phyloP scores from a whole-genome alignment of 2,329 filamentous ascomycete genomes.

The Aspergillus felis region DNA sequence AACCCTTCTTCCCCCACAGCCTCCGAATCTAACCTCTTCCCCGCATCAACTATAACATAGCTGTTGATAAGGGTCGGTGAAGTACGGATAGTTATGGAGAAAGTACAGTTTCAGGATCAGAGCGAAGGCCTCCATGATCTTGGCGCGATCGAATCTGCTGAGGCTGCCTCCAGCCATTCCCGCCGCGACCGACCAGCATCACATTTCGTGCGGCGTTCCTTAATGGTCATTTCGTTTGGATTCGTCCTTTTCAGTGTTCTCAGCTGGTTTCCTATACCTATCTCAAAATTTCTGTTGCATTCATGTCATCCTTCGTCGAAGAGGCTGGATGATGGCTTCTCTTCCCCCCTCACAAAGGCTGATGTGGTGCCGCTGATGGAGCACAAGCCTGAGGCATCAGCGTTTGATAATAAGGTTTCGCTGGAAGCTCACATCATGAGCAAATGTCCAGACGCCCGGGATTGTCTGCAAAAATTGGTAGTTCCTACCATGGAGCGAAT shows the following conservation, averaged over 20 bases:
- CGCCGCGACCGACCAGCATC: neutral
- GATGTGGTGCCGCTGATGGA: slow-evolving; percentile 5
- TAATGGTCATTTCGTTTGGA: slow-evolving; percentile 7
- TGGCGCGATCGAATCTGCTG: slow-evolving; percentile 5
- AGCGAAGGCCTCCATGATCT: neutral
- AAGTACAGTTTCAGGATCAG: slow-evolving; percentile 2
- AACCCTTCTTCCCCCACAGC: neutral
- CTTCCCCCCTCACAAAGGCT: neutral
- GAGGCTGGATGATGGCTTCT: neutral
- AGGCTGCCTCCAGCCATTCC: slow-evolving; percentile 3
- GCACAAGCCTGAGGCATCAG: neutral
- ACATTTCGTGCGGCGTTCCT: neutral
- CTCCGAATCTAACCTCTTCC: neutral
- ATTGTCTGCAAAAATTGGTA: slow-evolving; percentile 75
- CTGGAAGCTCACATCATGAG: slow-evolving; percentile 95
- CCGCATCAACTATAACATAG: neutral
- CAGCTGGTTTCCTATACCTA: slow-evolving; percentile 5
- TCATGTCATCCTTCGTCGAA: slow-evolving; percentile 4
- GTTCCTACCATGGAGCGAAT: slow-evolving; percentile 82
- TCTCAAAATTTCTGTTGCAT: slow-evolving; percentile 3
- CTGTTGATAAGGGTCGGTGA: neutral
- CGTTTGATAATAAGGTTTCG: slow-evolving; percentile 51
- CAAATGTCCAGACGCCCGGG: slow-evolving; percentile 89
- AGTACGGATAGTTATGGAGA: slow-evolving; percentile 9
- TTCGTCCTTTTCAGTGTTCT: slow-evolving; percentile 10